Evolutionary conservation across 2,329 filamentous ascomycete genomes (phyloP).

Genomic region (Calonectria pteridis): DNA sequence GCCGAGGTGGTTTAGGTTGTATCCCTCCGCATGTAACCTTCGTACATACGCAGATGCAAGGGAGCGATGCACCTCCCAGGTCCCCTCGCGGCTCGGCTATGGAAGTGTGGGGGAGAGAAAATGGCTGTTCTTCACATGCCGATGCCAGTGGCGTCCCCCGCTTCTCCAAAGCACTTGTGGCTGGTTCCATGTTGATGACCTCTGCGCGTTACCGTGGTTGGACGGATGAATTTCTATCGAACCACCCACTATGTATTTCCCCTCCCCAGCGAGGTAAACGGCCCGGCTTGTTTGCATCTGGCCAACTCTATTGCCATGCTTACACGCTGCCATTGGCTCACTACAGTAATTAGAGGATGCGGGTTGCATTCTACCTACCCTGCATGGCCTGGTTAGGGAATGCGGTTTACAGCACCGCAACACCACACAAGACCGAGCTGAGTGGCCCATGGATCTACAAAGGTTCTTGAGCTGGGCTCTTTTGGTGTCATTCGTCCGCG

Average conservation of each 20-base stretch:
- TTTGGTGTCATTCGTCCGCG: neutral
- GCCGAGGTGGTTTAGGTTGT: neutral
- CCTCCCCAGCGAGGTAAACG: neutral
- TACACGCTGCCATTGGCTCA: conserved; percentile 2
- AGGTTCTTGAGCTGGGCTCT: neutral
- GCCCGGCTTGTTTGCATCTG: neutral
- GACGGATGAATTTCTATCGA: conserved; percentile 9
- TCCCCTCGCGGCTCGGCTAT: neutral
- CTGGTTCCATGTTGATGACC: neutral
- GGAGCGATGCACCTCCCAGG: neutral
- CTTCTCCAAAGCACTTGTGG: neutral
- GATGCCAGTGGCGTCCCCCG: conserved; percentile 12
- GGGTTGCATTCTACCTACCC: neutral
- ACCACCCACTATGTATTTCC: neutral
- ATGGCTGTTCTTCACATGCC: conserved; percentile 16
- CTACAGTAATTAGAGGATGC: neutral
- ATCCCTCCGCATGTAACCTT: neutral
- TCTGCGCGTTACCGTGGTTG: neutral
- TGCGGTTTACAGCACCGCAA: neutral
- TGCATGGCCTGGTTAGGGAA: neutral
- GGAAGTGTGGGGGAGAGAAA: conserved; percentile 8
- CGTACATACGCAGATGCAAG: neutral
- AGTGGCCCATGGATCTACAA: neutral
- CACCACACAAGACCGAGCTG: neutral
- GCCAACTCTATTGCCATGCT: conserved; percentile 4